A percentile compares a stretch with the other conserved stretches of the same genome.
These are phyloP conservation scores for Tricholoma flavovirens DNA, from an alignment of 768 basidiomycete species.

Conservation along the genomic window DNA sequence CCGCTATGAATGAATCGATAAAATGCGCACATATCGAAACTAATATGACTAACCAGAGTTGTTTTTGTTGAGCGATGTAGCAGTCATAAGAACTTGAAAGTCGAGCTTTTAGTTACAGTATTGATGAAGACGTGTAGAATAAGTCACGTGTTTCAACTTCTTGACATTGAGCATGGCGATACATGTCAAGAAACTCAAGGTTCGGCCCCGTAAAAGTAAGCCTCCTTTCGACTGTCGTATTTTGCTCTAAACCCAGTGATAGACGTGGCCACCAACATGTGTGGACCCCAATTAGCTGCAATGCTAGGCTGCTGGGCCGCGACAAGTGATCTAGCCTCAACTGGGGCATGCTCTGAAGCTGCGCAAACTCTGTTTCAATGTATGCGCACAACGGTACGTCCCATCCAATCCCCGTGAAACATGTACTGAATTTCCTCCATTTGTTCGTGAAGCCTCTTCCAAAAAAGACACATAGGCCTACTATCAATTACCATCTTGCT, in stretches of 20 bases:
- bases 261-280: slow-evolving; percentile 49
- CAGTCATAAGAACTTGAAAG: slow-evolving; percentile 17
- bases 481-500: slow-evolving; percentile 88
- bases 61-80: slow-evolving; percentile 72
- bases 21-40: neutral
- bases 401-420: slow-evolving; percentile 2
- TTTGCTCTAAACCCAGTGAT: slow-evolving; percentile 3
- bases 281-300: slow-evolving; percentile 60
- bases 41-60: slow-evolving; percentile 61
- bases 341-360: slow-evolving; percentile 47
- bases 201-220: slow-evolving; percentile 69
- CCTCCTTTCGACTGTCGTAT: slow-evolving; percentile 7
- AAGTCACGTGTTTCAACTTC: slow-evolving; percentile 11
- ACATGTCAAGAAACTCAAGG: slow-evolving; percentile 78
- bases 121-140: slow-evolving; percentile 12
- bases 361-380: slow-evolving; percentile 67
- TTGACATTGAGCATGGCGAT: slow-evolving; percentile 40
- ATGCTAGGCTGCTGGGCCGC: slow-evolving; percentile 91
- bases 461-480: slow-evolving; percentile 62
- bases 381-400: slow-evolving; percentile 79
- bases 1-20: slow-evolving; percentile 43
- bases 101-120: too few relatives aligned
- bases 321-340: slow-evolving; percentile 52
- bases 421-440: neutral
- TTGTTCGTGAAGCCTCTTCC: slow-evolving; percentile 48